These are phyloP conservation scores for Trichodelitschia bisporula DNA, from an alignment of 495 filamentous ascomycete species.

Conservation along the genomic window DNA sequence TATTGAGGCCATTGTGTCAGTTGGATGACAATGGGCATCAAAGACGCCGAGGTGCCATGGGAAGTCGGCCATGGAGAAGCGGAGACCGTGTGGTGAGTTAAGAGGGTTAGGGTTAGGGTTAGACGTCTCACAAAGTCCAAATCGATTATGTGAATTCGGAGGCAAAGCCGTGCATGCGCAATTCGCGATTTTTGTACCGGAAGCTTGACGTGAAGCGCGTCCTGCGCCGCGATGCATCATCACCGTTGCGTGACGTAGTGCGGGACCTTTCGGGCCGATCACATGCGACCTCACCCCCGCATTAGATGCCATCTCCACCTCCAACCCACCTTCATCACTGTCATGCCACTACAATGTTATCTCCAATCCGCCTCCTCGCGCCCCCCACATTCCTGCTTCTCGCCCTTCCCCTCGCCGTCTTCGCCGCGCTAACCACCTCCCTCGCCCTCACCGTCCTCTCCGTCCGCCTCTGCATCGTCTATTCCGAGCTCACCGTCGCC, in stretches of 20 bases:
- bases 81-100: no score
- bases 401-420: constrained; percentile 41
- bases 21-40: constrained; percentile 97
- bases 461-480: constrained; percentile 39
- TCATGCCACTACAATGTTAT: constrained; percentile 11
- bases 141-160: no score
- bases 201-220: no score
- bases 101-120: no score
- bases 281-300: no score
- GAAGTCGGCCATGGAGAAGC: constrained; percentile 27
- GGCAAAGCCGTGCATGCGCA: no score
- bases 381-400: constrained; percentile 38
- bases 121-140: no score
- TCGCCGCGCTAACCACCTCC: constrained; percentile 42
- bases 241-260: no score
- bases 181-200: no score
- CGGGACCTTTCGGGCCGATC: no score
- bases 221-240: no score
- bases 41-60: constrained; percentile 72
- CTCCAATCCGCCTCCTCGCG: constrained; percentile 25
- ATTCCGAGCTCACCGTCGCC: constrained; percentile 38
- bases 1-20: constrained; percentile 66
- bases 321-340: no score
- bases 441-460: constrained; percentile 40
- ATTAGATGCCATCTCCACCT: not conserved